A percentile compares a stretch with the other conserved stretches of the same genome.
Evolutionary conservation across 2,329 filamentous ascomycete species (phyloP).

Genomic region (Cladosporium halotolerans): DNA sequence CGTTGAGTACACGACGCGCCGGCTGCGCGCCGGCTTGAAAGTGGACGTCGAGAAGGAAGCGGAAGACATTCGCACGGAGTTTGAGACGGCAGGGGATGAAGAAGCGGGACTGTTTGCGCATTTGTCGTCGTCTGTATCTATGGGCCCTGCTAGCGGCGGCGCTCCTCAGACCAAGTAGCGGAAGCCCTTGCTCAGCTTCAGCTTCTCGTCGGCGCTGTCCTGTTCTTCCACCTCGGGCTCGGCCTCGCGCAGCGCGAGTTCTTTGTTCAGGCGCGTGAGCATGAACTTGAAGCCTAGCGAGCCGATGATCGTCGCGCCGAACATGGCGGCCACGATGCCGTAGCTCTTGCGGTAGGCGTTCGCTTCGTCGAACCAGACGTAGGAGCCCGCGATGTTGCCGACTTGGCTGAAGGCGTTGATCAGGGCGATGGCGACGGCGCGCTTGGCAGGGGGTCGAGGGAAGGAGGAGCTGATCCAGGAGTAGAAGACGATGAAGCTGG

Average conservation of each 20-base stretch:
- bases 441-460: constrained; percentile 68
- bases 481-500: constrained; percentile 38
- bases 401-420: constrained; percentile 67
- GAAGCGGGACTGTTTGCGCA: not conserved
- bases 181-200: constrained; percentile 53
- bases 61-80: not conserved
- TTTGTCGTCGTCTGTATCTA: no score
- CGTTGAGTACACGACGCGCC: constrained; percentile 11
- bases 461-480: constrained; percentile 74
- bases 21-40: constrained; percentile 10
- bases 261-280: constrained; percentile 61
- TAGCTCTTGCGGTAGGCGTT: constrained; percentile 44
- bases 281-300: constrained; percentile 39
- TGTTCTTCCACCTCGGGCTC: constrained; percentile 39
- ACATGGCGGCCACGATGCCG: constrained; percentile 30
- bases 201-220: constrained; percentile 37
- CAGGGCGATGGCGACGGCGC: constrained; percentile 64
- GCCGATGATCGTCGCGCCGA: constrained; percentile 16
- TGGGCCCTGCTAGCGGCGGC: no score
- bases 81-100: not conserved
- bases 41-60: constrained; percentile 12
- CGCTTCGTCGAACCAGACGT: constrained; percentile 53
- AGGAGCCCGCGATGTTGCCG: constrained; percentile 45
- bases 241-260: constrained; percentile 58
- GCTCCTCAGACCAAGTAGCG: constrained; percentile 47